Evolutionary conservation across 1,284 basidiomycete genomes (phyloP).

Genomic region (Heterobasidion occidentale): DNA sequence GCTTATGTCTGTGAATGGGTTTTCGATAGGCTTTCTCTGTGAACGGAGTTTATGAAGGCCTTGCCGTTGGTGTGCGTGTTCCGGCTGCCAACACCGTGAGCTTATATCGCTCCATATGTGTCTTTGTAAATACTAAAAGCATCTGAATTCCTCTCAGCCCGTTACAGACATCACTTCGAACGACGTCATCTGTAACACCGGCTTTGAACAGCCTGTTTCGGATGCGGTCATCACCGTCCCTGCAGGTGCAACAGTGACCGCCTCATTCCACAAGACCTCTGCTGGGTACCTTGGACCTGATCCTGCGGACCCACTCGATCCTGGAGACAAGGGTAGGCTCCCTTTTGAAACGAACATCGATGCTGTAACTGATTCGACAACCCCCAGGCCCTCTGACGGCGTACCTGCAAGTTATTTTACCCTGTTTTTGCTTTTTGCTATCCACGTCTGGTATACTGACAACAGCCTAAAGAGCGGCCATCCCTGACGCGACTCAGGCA

Average conservation of each 20-base stretch:
- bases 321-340: conserved; percentile 31
- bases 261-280: conserved; percentile 41
- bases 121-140: not conserved
- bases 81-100: conserved; percentile 27
- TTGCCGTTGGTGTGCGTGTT: conserved; percentile 28
- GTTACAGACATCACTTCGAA: conserved; percentile 21
- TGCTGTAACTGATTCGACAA: too few species aligned
- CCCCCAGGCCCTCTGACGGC: conserved; percentile 3
- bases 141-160: conserved; percentile 12
- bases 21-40: conserved; percentile 10
- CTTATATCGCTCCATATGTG: not conserved
- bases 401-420: conserved; percentile 1
- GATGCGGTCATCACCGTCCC: conserved; percentile 37
- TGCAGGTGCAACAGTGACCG: conserved; percentile 35
- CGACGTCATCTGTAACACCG: conserved; percentile 38
- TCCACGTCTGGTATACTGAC: not conserved
- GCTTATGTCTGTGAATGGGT: conserved; percentile 19
- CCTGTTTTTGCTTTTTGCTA: not conserved
- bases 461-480: not conserved
- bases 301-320: conserved; percentile 35
- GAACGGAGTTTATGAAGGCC: conserved; percentile 30
- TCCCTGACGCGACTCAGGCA: conserved; percentile 15
- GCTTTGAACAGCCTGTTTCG: conserved; percentile 42
- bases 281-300: conserved; percentile 31
- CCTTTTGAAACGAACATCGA: not conserved